These are phyloP conservation scores for Malassezia yamatoensis DNA, from an alignment of 1,284 basidiomycete genomes.

Conservation along the genomic window DNA sequence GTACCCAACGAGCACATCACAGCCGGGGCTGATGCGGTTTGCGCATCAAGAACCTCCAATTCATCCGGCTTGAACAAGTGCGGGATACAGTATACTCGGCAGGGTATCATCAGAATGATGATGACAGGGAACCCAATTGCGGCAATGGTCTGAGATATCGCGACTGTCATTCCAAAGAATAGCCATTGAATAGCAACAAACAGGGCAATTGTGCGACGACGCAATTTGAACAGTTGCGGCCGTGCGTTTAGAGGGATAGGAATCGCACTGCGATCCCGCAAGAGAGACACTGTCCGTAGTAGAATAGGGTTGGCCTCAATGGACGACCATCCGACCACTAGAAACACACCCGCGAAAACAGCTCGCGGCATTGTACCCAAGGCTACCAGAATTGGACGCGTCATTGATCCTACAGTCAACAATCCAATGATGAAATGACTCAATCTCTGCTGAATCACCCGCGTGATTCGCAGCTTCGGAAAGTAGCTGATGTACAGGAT, in stretches of 20 bases:
- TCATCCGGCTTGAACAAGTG: slow-evolving; percentile 69
- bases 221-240: slow-evolving; percentile 60
- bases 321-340: slow-evolving; percentile 52
- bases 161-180: slow-evolving; percentile 80
- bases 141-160: slow-evolving; percentile 74
- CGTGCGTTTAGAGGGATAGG: slow-evolving; percentile 15
- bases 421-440: slow-evolving; percentile 43
- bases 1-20: slow-evolving; percentile 36
- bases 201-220: slow-evolving; percentile 64
- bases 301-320: slow-evolving; percentile 76
- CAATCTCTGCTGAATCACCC: slow-evolving; percentile 42
- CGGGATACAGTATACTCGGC: slow-evolving; percentile 66
- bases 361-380: slow-evolving; percentile 42
- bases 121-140: slow-evolving; percentile 78
- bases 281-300: slow-evolving; percentile 67
- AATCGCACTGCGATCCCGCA: slow-evolving; percentile 56
- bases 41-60: slow-evolving; percentile 72
- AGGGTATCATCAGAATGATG: slow-evolving; percentile 75
- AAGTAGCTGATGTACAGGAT: slow-evolving; percentile 13
- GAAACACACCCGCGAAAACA: slow-evolving; percentile 44
- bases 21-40: slow-evolving; percentile 57
- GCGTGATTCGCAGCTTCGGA: slow-evolving; percentile 28
- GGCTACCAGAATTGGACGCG: slow-evolving; percentile 41
- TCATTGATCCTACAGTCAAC: slow-evolving; percentile 46
- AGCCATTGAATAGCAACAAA: slow-evolving; percentile 71